Base-by-base conservation (phyloP, 192 early-diverging fungal species). In the Gryganskiella cystojenkinii region DNA sequence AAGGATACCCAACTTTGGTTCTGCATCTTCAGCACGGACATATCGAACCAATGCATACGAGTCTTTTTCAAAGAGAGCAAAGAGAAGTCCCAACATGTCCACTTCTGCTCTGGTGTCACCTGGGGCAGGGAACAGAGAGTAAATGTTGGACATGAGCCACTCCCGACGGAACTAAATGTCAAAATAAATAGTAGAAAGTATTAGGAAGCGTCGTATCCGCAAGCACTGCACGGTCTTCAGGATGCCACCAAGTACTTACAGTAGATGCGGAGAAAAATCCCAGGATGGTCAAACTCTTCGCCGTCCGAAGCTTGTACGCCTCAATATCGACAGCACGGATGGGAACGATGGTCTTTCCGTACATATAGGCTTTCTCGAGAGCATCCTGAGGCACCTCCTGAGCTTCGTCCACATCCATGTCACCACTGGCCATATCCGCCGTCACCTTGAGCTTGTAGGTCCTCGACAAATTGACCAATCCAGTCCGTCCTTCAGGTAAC, bases 341-440 rank as follows among this genome's bases (percentile, higher is more conserved):
- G 11, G 88, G 90, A 9, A 94, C 84, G 13, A 90, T 69, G 4
- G 85, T 87, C 59, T 90, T 91, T 54, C 92, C 92, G 61, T 88
- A 92, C 50, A 78, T 79, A 71, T 92, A 92, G 1, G 87, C 92
- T 42, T 81, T 82, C 25, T 91, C 83, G 0, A 92, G 75, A 46
- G 89, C 88, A 22, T 86, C 81, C 55, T 81, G 80, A 34, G 67
- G 47, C 0, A 80, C 80, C 9, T 82, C 70, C 6, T 61, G 79
- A 40, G 71, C 83, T 27, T 44, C 80, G 4, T 66, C 46, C 15
- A 45, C 62, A 51, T 66, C 61, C 20, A 56, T 50, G 33, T 79
- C 67, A 4, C 56, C 63, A 25, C 31, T 67, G 54, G 50, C 67
- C 37, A 60, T 74, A 71, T 70, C 58, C 17, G 35, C 69, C 22